Conservation (phyloP, 352 stramenopile species). For the Globisporangium nodosum region DNA sequence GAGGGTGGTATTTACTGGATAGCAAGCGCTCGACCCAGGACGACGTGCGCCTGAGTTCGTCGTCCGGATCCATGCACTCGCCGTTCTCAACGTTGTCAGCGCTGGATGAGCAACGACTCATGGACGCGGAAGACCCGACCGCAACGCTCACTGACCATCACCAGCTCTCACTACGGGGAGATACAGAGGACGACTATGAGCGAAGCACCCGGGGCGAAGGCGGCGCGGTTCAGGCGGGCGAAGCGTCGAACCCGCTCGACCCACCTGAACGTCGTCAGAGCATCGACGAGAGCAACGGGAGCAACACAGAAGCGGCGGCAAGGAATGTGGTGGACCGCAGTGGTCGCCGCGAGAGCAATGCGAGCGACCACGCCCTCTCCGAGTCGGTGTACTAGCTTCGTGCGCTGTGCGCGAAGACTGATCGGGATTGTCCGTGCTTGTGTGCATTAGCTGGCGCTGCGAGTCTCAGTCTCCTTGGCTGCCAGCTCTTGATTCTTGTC, state of each 20-base stretch:
- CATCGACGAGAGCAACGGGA: not conserved
- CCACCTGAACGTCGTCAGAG: not conserved
- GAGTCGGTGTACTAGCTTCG: constrained; percentile 11
- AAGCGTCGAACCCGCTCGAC: not conserved
- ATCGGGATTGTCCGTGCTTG: not conserved
- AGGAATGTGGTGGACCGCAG: not conserved
- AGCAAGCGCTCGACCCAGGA: constrained; percentile 9
- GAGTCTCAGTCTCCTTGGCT: not conserved
- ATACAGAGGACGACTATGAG: not conserved
- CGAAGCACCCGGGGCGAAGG: not conserved
- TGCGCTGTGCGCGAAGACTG: not conserved
- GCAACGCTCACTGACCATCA: constrained; percentile 1
- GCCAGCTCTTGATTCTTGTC: not conserved
- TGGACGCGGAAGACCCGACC: constrained; percentile 5
- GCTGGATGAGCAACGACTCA: constrained; percentile 4
- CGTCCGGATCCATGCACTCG: constrained; percentile 16
- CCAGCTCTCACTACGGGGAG: not conserved
- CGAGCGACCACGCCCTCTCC: constrained; percentile 9
- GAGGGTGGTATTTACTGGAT: not conserved
- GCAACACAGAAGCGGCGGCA: not conserved
- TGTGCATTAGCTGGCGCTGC: not conserved
- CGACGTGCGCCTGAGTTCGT: constrained; percentile 17
- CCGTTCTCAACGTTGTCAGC: constrained; percentile 6
- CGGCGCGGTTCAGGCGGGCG: not conserved
- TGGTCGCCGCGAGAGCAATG: not conserved